Conservation (phyloP, 2,329 filamentous ascomycete species). For the Spiromastix sp. region DNA sequence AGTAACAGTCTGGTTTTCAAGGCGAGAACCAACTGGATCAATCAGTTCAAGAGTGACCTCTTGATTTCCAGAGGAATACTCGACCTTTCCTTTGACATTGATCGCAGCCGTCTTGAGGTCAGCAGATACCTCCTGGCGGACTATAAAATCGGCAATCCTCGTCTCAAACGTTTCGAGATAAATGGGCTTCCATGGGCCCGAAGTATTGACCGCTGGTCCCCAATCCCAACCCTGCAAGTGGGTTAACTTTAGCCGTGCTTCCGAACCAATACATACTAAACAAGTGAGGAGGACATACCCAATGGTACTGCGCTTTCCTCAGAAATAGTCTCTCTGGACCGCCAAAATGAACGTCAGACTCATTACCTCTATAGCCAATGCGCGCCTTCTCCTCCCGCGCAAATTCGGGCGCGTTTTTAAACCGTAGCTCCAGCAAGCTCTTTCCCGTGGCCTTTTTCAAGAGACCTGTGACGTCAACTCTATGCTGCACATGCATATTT, state of each 20-base stretch:
- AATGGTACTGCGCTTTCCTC: constrained; percentile 15
- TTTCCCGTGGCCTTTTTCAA: constrained; percentile 25
- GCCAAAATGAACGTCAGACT: constrained; percentile 36
- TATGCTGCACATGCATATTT: constrained; percentile 62
- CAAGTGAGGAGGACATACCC: constrained; percentile 41
- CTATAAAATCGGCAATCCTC: constrained; percentile 49
- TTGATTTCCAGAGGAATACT: constrained; percentile 13
- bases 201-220: constrained; percentile 39
- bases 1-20: constrained; percentile 32
- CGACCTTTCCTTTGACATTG: constrained; percentile 27
- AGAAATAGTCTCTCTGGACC: constrained; percentile 36
- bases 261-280: constrained; percentile 46
- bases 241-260: constrained; percentile 54
- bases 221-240: constrained; percentile 43
- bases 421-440: constrained; percentile 35
- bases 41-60: constrained; percentile 24
- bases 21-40: constrained; percentile 23
- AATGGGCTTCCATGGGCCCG: constrained; percentile 49
- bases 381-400: not conserved
- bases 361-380: constrained; percentile 40
- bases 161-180: constrained; percentile 53
- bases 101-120: constrained; percentile 32
- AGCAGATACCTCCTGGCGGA: constrained; percentile 28
- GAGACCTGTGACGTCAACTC: constrained; percentile 49
- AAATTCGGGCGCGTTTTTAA: not conserved